A percentile compares a stretch with the other conserved stretches of the same genome.
phyloP scores from a whole-genome alignment of 352 stramenopile species.

The Globisporangium rhizosaccharum region DNA sequence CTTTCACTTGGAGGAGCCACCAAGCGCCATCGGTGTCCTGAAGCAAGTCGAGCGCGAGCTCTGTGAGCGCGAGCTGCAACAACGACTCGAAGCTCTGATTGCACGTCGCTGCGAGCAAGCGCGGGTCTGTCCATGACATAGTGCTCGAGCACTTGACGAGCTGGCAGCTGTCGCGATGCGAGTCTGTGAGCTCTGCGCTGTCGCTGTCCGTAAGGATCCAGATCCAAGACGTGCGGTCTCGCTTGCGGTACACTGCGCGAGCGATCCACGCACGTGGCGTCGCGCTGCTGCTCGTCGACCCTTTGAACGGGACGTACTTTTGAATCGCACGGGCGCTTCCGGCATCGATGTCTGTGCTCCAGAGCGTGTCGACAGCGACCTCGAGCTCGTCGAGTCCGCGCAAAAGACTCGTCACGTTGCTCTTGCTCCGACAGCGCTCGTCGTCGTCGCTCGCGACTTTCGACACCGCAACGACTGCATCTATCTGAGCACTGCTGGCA shows the following conservation, averaged over 20 bases:
- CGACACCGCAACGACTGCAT: conserved; percentile 4
- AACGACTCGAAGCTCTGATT: conserved; percentile 28
- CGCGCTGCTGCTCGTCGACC: conserved; percentile 1
- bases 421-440: conserved; percentile 7
- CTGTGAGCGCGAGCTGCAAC: conserved; percentile 32
- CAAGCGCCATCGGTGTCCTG: conserved; percentile 45
- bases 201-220: conserved; percentile 45
- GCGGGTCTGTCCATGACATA: conserved; percentile 48
- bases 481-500: not conserved
- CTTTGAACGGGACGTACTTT: conserved; percentile 42
- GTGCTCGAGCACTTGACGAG: conserved; percentile 46
- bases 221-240: conserved; percentile 36
- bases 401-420: conserved; percentile 10
- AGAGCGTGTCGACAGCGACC: conserved; percentile 14
- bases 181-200: conserved; percentile 9
- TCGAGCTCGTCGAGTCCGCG: conserved; percentile 8
- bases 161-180: conserved; percentile 34
- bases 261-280: conserved; percentile 44
- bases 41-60: conserved; percentile 52
- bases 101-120: conserved; percentile 29
- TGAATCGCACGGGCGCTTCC: conserved; percentile 26
- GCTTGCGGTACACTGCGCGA: conserved; percentile 47
- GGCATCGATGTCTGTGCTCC: not conserved
- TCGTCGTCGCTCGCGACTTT: conserved; percentile 2
- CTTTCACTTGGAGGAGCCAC: conserved; percentile 72